Conservation (phyloP, 2,329 filamentous ascomycete species). For the Neonectria neomacrospora region DNA sequence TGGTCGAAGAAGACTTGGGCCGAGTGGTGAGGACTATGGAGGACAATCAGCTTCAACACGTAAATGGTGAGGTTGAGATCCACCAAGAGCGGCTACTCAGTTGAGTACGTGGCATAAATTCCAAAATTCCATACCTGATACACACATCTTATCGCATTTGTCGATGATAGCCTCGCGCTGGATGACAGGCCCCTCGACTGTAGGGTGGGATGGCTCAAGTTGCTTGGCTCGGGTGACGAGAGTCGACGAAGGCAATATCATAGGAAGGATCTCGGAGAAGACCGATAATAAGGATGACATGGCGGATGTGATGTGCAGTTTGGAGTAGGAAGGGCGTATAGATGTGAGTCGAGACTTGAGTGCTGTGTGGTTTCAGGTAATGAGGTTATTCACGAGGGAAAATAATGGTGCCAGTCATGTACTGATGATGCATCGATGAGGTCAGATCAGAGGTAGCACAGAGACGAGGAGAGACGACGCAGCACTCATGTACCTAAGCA, state of each 20-base stretch:
- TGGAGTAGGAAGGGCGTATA: not conserved
- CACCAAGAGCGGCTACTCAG: too few relatives aligned
- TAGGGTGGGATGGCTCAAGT: conserved; percentile 52
- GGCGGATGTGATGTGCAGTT: conserved; percentile 9
- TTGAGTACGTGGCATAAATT: not conserved
- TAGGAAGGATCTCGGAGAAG: conserved; percentile 67
- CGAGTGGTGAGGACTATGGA: conserved; percentile 69
- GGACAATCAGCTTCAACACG: conserved; percentile 18
- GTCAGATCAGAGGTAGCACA: not conserved
- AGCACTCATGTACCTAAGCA: not conserved
- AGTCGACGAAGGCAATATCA: conserved; percentile 69
- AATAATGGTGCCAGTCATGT: not conserved
- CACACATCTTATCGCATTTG: conserved; percentile 73
- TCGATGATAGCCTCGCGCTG: conserved; percentile 68
- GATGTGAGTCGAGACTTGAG: not conserved
- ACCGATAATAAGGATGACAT: conserved; percentile 67
- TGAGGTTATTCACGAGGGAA: not conserved
- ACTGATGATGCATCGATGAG: not conserved
- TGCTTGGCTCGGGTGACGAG: conserved; percentile 63
- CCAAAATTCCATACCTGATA: conserved; percentile 62
- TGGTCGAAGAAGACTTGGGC: conserved; percentile 68
- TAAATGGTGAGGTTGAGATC: not conserved
- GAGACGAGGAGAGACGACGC: not conserved
- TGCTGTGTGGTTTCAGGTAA: not conserved
- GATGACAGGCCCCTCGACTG: conserved; percentile 47